Percentiles rank a stretch among this genome's conserved stretches.
Evolutionary conservation across 106 monocot species (phyloP).

Genomic region (Apostasia shenzhenica): DNA sequence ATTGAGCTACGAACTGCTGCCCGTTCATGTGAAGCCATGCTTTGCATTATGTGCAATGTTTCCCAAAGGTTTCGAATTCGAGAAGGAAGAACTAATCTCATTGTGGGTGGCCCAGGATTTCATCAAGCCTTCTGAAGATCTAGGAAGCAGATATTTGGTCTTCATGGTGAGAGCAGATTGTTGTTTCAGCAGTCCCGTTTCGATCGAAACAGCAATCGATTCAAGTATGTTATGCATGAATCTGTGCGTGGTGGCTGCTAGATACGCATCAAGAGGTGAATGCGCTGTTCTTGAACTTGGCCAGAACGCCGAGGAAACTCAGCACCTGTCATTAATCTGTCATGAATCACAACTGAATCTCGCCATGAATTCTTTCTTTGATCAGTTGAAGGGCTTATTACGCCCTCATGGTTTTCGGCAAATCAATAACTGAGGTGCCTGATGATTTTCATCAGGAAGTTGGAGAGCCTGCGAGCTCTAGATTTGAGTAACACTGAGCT

Average conservation of each 20-base stretch:
- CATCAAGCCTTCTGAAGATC: not conserved
- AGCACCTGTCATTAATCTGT: not conserved
- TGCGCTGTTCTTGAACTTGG: not conserved
- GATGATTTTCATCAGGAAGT: not conserved
- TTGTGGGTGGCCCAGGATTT: constrained; percentile 28
- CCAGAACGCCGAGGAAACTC: not conserved
- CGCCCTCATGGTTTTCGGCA: not conserved
- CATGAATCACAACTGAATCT: not conserved
- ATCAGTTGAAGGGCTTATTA: not conserved
- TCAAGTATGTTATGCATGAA: constrained; percentile 23
- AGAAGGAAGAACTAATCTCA: not conserved
- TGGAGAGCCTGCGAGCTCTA: not conserved
- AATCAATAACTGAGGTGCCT: not conserved
- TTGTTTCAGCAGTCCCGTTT: constrained; percentile 8
- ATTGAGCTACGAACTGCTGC: constrained; percentile 24
- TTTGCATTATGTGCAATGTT: constrained; percentile 27
- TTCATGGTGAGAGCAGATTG: constrained; percentile 8
- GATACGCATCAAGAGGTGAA: constrained; percentile 13
- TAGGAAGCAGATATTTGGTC: constrained; percentile 12
- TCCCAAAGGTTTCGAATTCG: constrained; percentile 18
- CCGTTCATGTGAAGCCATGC: constrained; percentile 19
- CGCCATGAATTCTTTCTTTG: not conserved
- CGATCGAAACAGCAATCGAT: not conserved
- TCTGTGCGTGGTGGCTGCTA: constrained; percentile 23
- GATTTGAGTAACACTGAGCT: constrained; percentile 1